Conservation (phyloP, 257 asterid genomes). For the Verbena officinalis region DNA sequence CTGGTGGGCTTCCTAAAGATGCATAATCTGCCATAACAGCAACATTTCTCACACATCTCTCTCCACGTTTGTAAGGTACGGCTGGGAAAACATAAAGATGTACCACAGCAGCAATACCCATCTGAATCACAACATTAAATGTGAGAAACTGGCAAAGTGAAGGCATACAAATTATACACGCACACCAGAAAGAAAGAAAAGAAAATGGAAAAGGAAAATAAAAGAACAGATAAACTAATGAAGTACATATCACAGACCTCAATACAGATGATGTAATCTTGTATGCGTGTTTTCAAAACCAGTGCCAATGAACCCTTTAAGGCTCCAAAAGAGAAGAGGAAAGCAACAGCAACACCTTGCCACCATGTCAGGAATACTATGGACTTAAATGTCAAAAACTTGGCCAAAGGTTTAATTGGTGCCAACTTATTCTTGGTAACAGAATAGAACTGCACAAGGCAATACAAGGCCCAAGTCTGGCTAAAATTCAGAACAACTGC, state of each 20-base stretch:
- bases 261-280: conserved; percentile 92
- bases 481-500: conserved; percentile 93
- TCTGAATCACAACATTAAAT: conserved; percentile 52
- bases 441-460: conserved; percentile 96
- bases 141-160: conserved; percentile 22
- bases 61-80: conserved; percentile 90
- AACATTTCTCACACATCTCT: conserved; percentile 91
- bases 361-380: conserved; percentile 97
- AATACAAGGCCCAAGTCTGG: conserved; percentile 97
- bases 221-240: not conserved
- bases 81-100: conserved; percentile 97
- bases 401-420: conserved; percentile 94
- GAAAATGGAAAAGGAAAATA: not conserved
- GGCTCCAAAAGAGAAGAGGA: conserved; percentile 89
- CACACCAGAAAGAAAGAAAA: not conserved
- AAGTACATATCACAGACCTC: conserved; percentile 57
- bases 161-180: not conserved
- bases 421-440: conserved; percentile 89
- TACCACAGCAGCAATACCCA: conserved; percentile 98
- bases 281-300: conserved; percentile 79
- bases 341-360: conserved; percentile 97
- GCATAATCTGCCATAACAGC: conserved; percentile 95
- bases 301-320: conserved; percentile 80
- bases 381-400: conserved; percentile 92
- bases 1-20: conserved; percentile 83